Evolutionary conservation across 257 asterid species (phyloP), one percentile per base, ranked within the genome.

Genomic region (Plantago elongata): DNA sequence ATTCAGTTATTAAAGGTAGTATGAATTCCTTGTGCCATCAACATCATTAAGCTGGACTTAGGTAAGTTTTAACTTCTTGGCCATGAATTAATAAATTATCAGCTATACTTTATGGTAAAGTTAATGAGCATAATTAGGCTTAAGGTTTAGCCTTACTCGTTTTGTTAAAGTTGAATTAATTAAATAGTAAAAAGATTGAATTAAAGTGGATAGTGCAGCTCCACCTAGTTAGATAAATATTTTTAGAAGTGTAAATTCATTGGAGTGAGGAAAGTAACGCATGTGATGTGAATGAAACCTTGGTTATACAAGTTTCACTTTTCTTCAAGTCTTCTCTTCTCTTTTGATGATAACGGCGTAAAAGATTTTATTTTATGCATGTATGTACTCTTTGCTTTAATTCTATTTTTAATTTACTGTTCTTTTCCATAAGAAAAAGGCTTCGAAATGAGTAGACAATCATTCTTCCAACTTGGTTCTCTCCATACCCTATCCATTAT

Each of bases 341-440:
- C 86, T 83, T 79, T 86, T 83, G 38, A 77, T 75, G 86, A 40
- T 67, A 78, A 78, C 78, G 11, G 54, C 18, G 54, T 49, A 13
- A 49, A 10, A 5, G 52, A 13, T 14, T 13, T 7, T 51, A 18
- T 14, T 22, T 46, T 47, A 45, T 45, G 4, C 40, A 34, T 22
- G 29, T 47, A 45, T 45, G 4, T 6, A 34, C 8, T 34, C 40
- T 7, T 34, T 34, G 5, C 8, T 34, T 34, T 34, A 0, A 1
- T 34, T 34, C 5, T 34, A 2, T 34, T 34, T 34, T 34, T 5
- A 3, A 34, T 34, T 34, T 3, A 34, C 40, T 34, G 16, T 16
- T 60, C 43, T 60, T 6, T 13, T 44, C 5, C 6, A 11, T n/a
- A 5, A 46, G 14, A 52, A 69, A 44, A 45, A 47, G 54, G 59